phyloP scores from a whole-genome alignment of 2,329 filamentous ascomycete species.

The Ophioceras dolichostomum region DNA sequence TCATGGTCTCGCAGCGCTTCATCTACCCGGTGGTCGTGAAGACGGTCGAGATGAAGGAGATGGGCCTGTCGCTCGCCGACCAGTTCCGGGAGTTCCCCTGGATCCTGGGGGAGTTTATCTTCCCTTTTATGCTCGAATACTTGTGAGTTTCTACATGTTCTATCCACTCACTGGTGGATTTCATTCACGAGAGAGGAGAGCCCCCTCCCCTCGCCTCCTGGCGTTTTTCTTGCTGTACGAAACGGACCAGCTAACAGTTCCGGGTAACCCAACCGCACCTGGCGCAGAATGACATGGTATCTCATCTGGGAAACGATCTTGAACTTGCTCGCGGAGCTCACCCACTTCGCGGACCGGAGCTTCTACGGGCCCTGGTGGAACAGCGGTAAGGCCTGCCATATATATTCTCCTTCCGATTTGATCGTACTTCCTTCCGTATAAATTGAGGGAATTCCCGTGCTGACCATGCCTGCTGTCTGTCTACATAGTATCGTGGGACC shows the following conservation, averaged over 20 bases:
- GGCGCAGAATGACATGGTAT: conserved; percentile 53
- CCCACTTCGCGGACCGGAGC: conserved; percentile 62
- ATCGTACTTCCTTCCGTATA: no score
- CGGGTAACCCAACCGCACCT: no score
- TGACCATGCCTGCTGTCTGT: no score
- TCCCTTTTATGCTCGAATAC: conserved; percentile 71
- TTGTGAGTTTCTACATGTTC: conserved; percentile 24
- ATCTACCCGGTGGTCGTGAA: conserved; percentile 66
- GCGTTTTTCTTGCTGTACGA: no score
- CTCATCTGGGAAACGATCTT: conserved; percentile 68
- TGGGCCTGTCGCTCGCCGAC: conserved; percentile 44
- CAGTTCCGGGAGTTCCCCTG: conserved; percentile 60
- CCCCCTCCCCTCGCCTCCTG: no score
- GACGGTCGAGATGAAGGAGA: conserved; percentile 55
- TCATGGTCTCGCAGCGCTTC: conserved; percentile 62
- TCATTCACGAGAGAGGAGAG: background rate
- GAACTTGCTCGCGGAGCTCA: conserved; percentile 67
- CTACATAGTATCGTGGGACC: conserved; percentile 49
- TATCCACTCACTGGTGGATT: no score
- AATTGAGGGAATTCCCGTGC: no score
- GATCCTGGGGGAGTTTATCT: conserved; percentile 63
- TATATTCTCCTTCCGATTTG: no score
- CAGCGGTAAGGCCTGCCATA: conserved; percentile 32
- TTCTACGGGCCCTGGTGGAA: conserved; percentile 60
- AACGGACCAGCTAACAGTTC: no score